A percentile compares a stretch with the other conserved stretches of the same genome.
phyloP scores from a whole-genome alignment of 2,329 filamentous ascomycete species.

The Hypoxylon sp. region DNA sequence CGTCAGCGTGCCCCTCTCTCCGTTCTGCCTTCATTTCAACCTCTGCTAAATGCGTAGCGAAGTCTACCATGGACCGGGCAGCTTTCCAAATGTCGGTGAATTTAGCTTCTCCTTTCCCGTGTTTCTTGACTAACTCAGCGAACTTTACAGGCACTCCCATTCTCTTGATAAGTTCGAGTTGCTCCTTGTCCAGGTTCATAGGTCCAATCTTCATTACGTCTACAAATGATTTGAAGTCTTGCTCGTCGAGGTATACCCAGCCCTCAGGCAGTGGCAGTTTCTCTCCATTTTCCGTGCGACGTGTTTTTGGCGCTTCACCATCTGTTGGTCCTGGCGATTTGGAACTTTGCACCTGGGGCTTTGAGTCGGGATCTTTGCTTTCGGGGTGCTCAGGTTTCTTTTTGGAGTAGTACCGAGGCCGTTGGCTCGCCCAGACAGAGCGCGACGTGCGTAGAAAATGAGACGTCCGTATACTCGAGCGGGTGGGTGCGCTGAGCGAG shows the following conservation, averaged over 20 bases:
- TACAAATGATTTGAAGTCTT: constrained; percentile 34
- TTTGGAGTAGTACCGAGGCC: constrained; percentile 46
- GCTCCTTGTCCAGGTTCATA: not conserved
- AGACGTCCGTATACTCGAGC: constrained; percentile 45
- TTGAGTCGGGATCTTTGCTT: constrained; percentile 21
- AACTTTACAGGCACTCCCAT: constrained; percentile 42
- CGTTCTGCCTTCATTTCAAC: constrained; percentile 10
- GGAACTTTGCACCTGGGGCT: constrained; percentile 48
- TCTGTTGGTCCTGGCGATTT: constrained; percentile 49
- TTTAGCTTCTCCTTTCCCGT: constrained; percentile 5
- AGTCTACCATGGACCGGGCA: constrained; percentile 36
- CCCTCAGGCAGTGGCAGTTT: constrained; percentile 46
- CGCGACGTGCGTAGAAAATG: constrained; percentile 45
- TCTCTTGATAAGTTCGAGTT: constrained; percentile 28
- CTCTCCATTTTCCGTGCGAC: constrained; percentile 29
- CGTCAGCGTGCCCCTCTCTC: constrained; percentile 11
- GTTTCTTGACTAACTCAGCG: constrained; percentile 35
- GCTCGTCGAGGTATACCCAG: constrained; percentile 48
- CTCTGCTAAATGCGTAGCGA: constrained; percentile 34
- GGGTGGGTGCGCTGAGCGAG: constrained; percentile 44
- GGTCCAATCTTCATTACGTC: not conserved
- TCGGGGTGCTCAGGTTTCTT: constrained; percentile 42
- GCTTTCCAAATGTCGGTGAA: constrained; percentile 36
- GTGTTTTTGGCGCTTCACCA: constrained; percentile 34
- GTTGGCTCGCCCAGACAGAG: constrained; percentile 43